Evolutionary conservation across 768 basidiomycete genomes (phyloP), one percentile per base, ranked within the genome.

Genomic region (Pisolithus marmoratus): DNA sequence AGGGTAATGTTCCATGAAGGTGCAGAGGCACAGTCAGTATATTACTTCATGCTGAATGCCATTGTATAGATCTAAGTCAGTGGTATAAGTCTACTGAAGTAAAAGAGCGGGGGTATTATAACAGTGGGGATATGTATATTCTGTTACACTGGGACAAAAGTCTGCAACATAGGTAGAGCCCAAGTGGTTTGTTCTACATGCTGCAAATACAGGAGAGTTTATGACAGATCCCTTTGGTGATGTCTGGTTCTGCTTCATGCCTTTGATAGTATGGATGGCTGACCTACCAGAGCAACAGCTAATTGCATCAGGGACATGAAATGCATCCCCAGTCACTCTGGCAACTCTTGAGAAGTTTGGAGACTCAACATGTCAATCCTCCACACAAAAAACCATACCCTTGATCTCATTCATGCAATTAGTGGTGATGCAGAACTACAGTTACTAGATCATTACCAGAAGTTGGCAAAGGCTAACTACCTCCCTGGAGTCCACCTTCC

Each of bases 191-290:
- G n/a, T n/a, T n/a, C n/a, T n/a, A n/a, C n/a, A n/a, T n/a, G n/a
- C n/a, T n/a, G n/a, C n/a, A n/a, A n/a, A n/a, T n/a, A n/a, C n/a
- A n/a, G n/a, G n/a, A n/a, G n/a, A 38, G 7, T 50, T 58, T 27
- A 60, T 70, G 58, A 51, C 61, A 2, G 67, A 70, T 48, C 60
- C 63, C 2, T 8, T 31, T 5, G 51, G 63, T 6, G 0, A 44
- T 5, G 43, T 54, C 0, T 41, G 38, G 4, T 8, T 48, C 2
- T 51, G 50, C 17, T 54, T 46, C 41, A 62, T 60, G 0, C 58
- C 55, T 2, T 52, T 63, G 2, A 52, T 50, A 2, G 43, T 54
- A 0, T 56, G 55, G 8, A 60, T 60, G 9, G 48, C 53, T 0
- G 62, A 65, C 24, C 51, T 59, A 0, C 61, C 64, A 9, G 58